These are phyloP conservation scores for Penicillium vulpinum DNA, from an alignment of 2,329 filamentous ascomycete species.

Conservation along the genomic window DNA sequence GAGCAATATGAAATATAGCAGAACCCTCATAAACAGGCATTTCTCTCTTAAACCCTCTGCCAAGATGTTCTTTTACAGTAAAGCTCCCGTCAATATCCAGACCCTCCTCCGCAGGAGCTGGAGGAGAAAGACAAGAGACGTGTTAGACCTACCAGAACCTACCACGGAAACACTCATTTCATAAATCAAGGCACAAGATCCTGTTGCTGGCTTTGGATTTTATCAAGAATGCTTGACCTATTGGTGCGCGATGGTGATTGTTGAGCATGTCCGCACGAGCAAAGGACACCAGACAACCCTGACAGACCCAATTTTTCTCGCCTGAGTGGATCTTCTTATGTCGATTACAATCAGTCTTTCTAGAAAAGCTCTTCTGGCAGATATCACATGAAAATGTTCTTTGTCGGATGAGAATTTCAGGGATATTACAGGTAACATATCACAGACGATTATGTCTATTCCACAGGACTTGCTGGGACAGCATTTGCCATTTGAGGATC, in stretches of 20 bases:
- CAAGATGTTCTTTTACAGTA: neutral
- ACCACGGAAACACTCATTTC: conserved; percentile 44
- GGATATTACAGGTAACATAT: neutral
- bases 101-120: too few species aligned
- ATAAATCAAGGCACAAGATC: conserved; percentile 20
- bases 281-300: neutral
- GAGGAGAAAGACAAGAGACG: conserved; percentile 22
- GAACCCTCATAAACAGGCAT: too few species aligned
- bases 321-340: neutral
- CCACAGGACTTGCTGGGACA: neutral
- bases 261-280: neutral
- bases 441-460: neutral
- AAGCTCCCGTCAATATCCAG: neutral
- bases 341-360: neutral
- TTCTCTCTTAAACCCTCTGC: neutral
- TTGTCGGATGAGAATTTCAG: too few species aligned
- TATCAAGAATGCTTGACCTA: neutral
- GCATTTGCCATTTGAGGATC: neutral
- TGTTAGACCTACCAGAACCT: conserved; percentile 25
- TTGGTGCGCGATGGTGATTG: neutral
- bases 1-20: neutral
- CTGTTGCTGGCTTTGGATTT: neutral
- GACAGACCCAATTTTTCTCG: neutral
- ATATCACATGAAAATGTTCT: neutral
- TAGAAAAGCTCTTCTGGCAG: neutral